Evolutionary conservation across 345 rosid genomes (phyloP).

Genomic region (Linum usitatissimum): DNA sequence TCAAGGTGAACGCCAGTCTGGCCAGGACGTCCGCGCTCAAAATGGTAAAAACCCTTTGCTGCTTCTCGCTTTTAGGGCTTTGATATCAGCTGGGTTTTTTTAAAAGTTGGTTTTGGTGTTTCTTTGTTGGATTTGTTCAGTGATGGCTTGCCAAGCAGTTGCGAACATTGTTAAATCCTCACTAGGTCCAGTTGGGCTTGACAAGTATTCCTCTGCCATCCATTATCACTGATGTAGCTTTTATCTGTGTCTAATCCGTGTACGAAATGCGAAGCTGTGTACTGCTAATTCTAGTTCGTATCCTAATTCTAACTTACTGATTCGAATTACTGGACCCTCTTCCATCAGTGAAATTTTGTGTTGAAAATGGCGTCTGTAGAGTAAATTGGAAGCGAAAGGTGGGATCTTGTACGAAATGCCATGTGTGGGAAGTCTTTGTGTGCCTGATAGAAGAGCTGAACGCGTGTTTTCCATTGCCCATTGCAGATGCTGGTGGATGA

Average conservation of each 20-base stretch:
- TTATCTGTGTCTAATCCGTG: neutral
- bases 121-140: slow-evolving; percentile 19
- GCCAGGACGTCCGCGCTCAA: slow-evolving; percentile 95
- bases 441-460: neutral
- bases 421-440: neutral
- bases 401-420: neutral
- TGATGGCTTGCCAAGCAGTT: slow-evolving; percentile 90
- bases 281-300: neutral
- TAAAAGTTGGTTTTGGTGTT: neutral
- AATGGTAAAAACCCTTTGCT: slow-evolving; percentile 40
- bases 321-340: no score
- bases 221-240: neutral
- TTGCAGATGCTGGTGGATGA: slow-evolving; percentile 92
- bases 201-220: slow-evolving; percentile 37
- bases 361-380: no score
- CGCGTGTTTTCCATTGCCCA: neutral
- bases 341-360: no score
- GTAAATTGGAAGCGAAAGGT: no score
- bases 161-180: slow-evolving; percentile 93
- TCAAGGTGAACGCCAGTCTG: slow-evolving; percentile 83
- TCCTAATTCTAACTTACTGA: neutral
- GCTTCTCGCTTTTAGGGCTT: neutral
- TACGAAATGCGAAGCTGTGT: neutral
- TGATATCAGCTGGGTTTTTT: neutral
- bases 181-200: slow-evolving; percentile 95